Evolutionary conservation across 2,329 filamentous ascomycete genomes (phyloP).

Genomic region (Cladosporium sp.): DNA sequence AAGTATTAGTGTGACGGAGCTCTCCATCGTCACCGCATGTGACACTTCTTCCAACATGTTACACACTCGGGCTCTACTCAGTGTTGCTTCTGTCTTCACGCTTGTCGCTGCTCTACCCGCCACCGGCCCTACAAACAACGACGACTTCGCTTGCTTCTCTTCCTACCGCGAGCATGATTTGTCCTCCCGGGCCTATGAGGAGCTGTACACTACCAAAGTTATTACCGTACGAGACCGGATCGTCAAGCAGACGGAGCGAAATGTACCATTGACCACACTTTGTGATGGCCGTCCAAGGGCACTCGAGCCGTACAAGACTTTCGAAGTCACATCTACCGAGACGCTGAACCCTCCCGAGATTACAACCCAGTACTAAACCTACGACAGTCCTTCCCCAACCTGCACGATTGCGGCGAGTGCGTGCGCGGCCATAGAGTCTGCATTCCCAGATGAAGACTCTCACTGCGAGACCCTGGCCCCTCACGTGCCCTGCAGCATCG

Average conservation of each 20-base stretch:
- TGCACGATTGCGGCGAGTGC: constrained; percentile 15
- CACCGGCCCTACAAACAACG: constrained; percentile 2
- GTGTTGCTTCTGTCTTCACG: not conserved
- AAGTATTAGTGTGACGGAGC: not conserved
- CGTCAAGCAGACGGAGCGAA: too few species aligned
- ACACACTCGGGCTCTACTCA: not conserved
- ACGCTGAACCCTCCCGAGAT: not conserved
- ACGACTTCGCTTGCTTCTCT: constrained; percentile 15
- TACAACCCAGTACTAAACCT: not conserved
- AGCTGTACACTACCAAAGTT: not conserved
- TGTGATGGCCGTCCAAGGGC: constrained; percentile 3
- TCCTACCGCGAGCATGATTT: constrained; percentile 7
- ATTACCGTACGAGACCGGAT: not conserved
- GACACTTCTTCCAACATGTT: not conserved
- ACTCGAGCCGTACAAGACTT: constrained; percentile 8
- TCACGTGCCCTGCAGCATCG: not conserved
- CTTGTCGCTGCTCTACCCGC: not conserved
- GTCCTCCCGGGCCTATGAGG: not conserved
- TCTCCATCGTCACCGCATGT: not conserved
- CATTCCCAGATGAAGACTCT: too few species aligned
- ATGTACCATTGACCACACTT: constrained; percentile 9
- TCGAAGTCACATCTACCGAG: not conserved
- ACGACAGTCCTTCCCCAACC: not conserved
- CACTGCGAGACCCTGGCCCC: too few species aligned
- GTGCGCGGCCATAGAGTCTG: too few species aligned